Percentiles rank a stretch among this genome's conserved stretches.
phyloP scores from a whole-genome alignment of 2,329 filamentous ascomycete genomes.

The Camptophora hylomeconis region DNA sequence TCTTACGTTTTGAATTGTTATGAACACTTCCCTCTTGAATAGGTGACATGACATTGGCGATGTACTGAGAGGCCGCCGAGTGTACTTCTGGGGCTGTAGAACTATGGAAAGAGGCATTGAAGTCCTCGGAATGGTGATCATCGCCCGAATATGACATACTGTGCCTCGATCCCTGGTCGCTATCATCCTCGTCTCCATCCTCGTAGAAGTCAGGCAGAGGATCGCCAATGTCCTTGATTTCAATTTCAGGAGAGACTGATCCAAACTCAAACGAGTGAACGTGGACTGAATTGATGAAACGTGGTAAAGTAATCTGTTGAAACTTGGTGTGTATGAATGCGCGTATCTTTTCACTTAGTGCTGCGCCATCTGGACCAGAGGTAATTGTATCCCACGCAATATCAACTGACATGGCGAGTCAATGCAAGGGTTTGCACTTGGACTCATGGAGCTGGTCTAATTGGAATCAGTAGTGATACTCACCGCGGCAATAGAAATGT shows the following conservation, averaged over 20 bases:
- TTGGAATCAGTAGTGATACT: no score
- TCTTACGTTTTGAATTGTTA: no score
- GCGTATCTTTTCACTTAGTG: conserved; percentile 73
- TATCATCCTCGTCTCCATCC: conserved; percentile 48
- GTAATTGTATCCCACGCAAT: conserved; percentile 94
- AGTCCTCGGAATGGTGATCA: no score
- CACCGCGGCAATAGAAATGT: neutral
- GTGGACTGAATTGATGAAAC: conserved; percentile 92
- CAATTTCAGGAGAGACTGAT: conserved; percentile 64
- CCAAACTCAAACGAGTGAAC: conserved; percentile 94
- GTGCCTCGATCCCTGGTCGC: conserved; percentile 12
- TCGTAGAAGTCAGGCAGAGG: conserved; percentile 96
- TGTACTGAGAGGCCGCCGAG: conserved; percentile 1
- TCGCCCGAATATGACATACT: no score
- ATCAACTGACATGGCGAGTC: conserved; percentile 72
- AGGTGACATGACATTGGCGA: conserved; percentile 2
- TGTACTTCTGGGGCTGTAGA: neutral
- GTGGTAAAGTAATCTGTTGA: conserved; percentile 77
- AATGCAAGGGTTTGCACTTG: neutral
- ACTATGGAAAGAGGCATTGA: neutral
- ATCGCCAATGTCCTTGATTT: conserved; percentile 94
- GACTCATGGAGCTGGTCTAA: conserved; percentile 1
- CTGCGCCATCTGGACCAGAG: conserved; percentile 71
- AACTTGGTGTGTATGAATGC: conserved; percentile 93
- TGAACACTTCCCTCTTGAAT: neutral